phyloP scores from a whole-genome alignment of 805 yeast genomes.

The Lipomyces yamanashiensis region DNA sequence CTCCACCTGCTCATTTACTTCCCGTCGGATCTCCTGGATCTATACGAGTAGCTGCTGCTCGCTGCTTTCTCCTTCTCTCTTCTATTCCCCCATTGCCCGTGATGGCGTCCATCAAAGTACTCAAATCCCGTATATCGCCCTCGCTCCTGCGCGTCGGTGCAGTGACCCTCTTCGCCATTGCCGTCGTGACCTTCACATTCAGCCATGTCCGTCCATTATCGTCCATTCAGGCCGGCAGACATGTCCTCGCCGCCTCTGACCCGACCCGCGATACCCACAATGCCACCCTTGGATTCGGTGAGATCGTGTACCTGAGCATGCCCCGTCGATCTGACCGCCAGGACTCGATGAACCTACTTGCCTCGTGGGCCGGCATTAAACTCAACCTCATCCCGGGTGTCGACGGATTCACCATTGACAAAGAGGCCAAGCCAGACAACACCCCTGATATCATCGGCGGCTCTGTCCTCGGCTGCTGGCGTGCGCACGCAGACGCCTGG shows the following conservation, averaged over 20 bases:
- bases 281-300: constrained; percentile 27
- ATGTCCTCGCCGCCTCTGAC: neutral
- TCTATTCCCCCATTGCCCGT: neutral
- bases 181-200: neutral
- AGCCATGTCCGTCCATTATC: neutral
- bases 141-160: neutral
- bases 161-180: neutral
- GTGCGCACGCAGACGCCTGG: constrained; percentile 31
- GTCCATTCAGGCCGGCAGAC: neutral
- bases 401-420: constrained; percentile 17
- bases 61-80: neutral
- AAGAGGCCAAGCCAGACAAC: constrained; percentile 20
- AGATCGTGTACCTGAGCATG: constrained; percentile 21
- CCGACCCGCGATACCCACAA: constrained; percentile 10
- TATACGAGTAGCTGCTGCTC: too few species aligned
- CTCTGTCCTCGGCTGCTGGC: constrained; percentile 27
- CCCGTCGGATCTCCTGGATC: too few species aligned
- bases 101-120: neutral
- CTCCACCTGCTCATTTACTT: neutral
- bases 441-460: constrained; percentile 12
- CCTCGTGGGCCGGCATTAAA: constrained; percentile 22
- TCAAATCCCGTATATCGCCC: neutral
- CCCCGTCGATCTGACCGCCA: constrained; percentile 31
- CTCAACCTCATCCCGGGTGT: constrained; percentile 18
- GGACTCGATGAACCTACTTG: constrained; percentile 28